Evolutionary conservation across 495 filamentous ascomycete genomes (phyloP).

Genomic region (Darksidea phi): DNA sequence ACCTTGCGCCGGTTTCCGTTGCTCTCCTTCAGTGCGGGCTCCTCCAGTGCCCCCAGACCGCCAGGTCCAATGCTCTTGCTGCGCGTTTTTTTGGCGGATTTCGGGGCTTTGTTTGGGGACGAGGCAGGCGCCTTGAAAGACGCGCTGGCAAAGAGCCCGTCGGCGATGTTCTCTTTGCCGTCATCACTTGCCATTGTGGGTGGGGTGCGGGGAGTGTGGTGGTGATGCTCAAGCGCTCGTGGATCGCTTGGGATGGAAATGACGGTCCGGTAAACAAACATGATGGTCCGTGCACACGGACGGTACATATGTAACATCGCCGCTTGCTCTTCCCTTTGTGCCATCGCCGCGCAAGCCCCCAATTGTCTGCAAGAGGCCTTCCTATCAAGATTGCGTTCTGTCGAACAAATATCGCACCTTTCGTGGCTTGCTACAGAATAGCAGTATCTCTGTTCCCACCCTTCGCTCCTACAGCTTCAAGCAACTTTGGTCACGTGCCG

Average conservation of each 20-base stretch:
- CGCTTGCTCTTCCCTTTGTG: too few relatives aligned
- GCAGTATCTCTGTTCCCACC: too few relatives aligned
- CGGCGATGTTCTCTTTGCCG: slow-evolving; percentile 37
- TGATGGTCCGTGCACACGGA: too few relatives aligned
- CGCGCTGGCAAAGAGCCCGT: slow-evolving; percentile 23
- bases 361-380: too few relatives aligned
- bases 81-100: slow-evolving; percentile 68
- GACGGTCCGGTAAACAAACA: slow-evolving; percentile 1
- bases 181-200: slow-evolving; percentile 26
- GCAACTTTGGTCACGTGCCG: too few relatives aligned
- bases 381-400: too few relatives aligned
- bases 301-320: too few relatives aligned
- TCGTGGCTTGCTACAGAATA: too few relatives aligned
- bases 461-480: too few relatives aligned
- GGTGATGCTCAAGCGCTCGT: neutral
- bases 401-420: too few relatives aligned
- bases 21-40: slow-evolving; percentile 59
- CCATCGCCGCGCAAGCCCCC: too few relatives aligned
- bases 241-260: neutral
- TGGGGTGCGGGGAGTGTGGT: slow-evolving; percentile 1
- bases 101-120: slow-evolving; percentile 40
- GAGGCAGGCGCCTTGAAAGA: slow-evolving; percentile 26
- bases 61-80: slow-evolving; percentile 96
- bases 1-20: slow-evolving; percentile 81
- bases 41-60: slow-evolving; percentile 63